Evolutionary conservation across 73 alveolate genomes (phyloP), one percentile per base, ranked within the genome.

Genomic region (Paraurostyla sp.): DNA sequence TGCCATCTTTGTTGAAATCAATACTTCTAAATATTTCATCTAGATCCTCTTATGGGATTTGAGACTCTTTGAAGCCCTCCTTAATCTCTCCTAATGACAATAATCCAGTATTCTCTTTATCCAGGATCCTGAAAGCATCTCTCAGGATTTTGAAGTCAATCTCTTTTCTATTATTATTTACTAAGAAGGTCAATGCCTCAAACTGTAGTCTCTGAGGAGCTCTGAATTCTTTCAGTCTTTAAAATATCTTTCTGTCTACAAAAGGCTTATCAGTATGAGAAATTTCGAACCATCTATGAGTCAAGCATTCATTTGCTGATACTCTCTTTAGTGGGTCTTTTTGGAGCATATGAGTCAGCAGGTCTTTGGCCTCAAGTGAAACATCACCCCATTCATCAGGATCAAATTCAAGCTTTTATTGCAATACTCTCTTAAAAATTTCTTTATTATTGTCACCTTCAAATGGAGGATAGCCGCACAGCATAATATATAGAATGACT

Each of bases 401-500:
- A 22, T 68, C 80, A 48, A 92, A 80, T 23, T 87, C 71, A 25
- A 89, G 76, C 25, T 68, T 51, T 32, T 83, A 78, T 15, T 89
- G 18, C 45, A 80, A 50, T 35, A 97, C 94, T 52, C 93, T 95
- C 84, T 91, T 91, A 93, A 95, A 97, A 9, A 97, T 92, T 62
- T 97, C 98, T 59, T 92, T 85, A 62, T 95, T 92, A 71, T 91
- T 88, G 52, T 91, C 94, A 0, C 99, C 99, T 46, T 95, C 95
- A 87, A 96, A 97, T 41, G 99, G 99, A 1, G 98, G 98, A 58
- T 97, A 96, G 1, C 99, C 99, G 71, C 97, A 91, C 68, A 97
- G 86, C 57, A 97, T 73, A 69, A 95, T 91, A 89, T 93, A 97
- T 68, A 97, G 90, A 43, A 97, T 88, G 30, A 96, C 98, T 16